Evolutionary conservation across 805 yeast genomes (phyloP).

Genomic region (Yarrowia bubula): DNA sequence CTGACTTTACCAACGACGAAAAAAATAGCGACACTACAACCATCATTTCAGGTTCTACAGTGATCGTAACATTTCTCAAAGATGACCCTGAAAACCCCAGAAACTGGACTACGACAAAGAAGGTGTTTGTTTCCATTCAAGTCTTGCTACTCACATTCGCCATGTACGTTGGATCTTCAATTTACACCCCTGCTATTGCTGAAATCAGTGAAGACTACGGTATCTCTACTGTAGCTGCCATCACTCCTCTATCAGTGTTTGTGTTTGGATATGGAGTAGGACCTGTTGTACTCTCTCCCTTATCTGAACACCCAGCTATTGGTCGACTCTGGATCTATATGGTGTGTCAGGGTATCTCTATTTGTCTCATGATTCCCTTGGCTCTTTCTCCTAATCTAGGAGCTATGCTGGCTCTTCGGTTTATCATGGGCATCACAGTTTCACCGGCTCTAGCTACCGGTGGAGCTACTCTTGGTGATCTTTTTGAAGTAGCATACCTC

Average conservation of each 20-base stretch:
- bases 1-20: not conserved
- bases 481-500: conserved; percentile 43
- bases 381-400: conserved; percentile 52
- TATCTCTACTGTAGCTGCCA: conserved; percentile 46
- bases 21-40: not conserved
- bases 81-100: conserved; percentile 54
- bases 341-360: conserved; percentile 47
- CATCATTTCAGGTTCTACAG: not conserved
- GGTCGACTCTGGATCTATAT: conserved; percentile 56
- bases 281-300: conserved; percentile 53
- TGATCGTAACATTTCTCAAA: not conserved
- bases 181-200: conserved; percentile 51
- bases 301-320: conserved; percentile 51
- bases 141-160: conserved; percentile 46
- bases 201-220: conserved; percentile 46
- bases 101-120: conserved; percentile 51
- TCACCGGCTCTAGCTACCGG: conserved; percentile 84
- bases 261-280: conserved; percentile 59
- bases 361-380: conserved; percentile 53
- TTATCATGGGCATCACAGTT: conserved; percentile 72
- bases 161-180: conserved; percentile 54
- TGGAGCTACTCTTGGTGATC: conserved; percentile 61
- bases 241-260: conserved; percentile 50
- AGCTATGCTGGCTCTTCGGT: conserved; percentile 51
- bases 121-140: conserved; percentile 42